These are phyloP conservation scores for Mortierella sp. DNA, from an alignment of 371 early-diverging fungal genomes.

Conservation along the genomic window DNA sequence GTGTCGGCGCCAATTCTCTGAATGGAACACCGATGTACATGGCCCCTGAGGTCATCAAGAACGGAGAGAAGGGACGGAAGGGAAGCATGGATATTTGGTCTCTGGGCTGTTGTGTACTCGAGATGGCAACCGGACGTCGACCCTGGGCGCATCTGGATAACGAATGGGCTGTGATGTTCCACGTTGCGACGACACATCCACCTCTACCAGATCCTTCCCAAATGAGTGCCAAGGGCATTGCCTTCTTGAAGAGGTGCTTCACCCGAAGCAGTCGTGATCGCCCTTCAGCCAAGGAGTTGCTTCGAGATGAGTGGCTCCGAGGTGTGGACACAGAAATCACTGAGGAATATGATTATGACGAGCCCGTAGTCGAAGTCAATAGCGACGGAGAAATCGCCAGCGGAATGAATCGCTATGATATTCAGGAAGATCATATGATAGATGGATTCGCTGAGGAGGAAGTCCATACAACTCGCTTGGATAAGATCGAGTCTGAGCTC, in stretches of 20 bases:
- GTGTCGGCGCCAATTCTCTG: slow-evolving; percentile 69
- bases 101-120: slow-evolving; percentile 93
- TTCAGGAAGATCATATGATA: background rate
- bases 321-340: slow-evolving; percentile 50
- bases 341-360: slow-evolving; percentile 17
- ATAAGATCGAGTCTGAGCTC: no score
- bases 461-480: no score
- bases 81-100: slow-evolving; percentile 96
- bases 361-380: slow-evolving; percentile 16
- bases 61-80: slow-evolving; percentile 75
- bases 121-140: slow-evolving; percentile 93
- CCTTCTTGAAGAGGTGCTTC: slow-evolving; percentile 85
- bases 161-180: slow-evolving; percentile 94
- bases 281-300: slow-evolving; percentile 80
- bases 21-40: slow-evolving; percentile 98
- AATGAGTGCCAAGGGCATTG: slow-evolving; percentile 73
- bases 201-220: slow-evolving; percentile 77
- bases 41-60: slow-evolving; percentile 96
- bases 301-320: slow-evolving; percentile 83
- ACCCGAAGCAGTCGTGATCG: slow-evolving; percentile 78
- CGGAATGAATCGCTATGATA: background rate
- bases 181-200: slow-evolving; percentile 80
- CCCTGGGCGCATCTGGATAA: slow-evolving; percentile 95
- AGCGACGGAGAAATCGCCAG: slow-evolving; percentile 11
- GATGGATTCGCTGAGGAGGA: background rate